These are phyloP conservation scores for Metschnikowia similis DNA, from an alignment of 805 yeast species.

Conservation along the genomic window DNA sequence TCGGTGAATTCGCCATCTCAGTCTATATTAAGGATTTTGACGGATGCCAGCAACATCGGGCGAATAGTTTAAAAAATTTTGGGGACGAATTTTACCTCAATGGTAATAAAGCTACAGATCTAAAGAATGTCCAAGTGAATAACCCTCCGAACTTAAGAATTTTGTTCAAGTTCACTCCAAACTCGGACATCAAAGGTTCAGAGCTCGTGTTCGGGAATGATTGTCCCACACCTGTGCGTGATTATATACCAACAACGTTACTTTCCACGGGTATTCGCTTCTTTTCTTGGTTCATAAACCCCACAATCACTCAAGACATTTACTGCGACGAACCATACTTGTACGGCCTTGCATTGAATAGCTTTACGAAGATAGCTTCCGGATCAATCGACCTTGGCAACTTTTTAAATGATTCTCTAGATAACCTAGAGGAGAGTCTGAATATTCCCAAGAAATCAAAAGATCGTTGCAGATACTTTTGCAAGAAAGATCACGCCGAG, in stretches of 20 bases:
- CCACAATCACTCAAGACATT: constrained; percentile 61
- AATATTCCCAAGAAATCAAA: constrained; percentile 19
- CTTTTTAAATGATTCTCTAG: constrained; percentile 12
- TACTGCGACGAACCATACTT: constrained; percentile 58
- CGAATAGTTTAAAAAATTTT: constrained; percentile 29
- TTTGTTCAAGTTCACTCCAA: constrained; percentile 40
- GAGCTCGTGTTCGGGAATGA: constrained; percentile 68
- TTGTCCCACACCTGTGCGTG: constrained; percentile 54
- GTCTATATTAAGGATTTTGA: constrained; percentile 46
- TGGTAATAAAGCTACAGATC: constrained; percentile 10
- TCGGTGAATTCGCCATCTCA: constrained; percentile 35
- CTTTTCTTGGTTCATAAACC: constrained; percentile 56
- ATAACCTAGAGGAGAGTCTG: constrained; percentile 30
- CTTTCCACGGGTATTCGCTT: constrained; percentile 48
- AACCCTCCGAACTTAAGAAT: constrained; percentile 29
- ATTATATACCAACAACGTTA: constrained; percentile 51
- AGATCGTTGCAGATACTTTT: constrained; percentile 43
- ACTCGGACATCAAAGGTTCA: constrained; percentile 42
- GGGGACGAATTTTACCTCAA: constrained; percentile 25
- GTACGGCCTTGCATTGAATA: constrained; percentile 57
- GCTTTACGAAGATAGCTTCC: constrained; percentile 47
- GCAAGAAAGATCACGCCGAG: constrained; percentile 33
- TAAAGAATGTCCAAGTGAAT: background rate
- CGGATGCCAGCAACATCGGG: constrained; percentile 36
- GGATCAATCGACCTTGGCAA: constrained; percentile 8